Percentiles rank a stretch among this genome's conserved stretches.
Conservation (phyloP, 306 rosid genomes). For the Prunus dulcis region DNA sequence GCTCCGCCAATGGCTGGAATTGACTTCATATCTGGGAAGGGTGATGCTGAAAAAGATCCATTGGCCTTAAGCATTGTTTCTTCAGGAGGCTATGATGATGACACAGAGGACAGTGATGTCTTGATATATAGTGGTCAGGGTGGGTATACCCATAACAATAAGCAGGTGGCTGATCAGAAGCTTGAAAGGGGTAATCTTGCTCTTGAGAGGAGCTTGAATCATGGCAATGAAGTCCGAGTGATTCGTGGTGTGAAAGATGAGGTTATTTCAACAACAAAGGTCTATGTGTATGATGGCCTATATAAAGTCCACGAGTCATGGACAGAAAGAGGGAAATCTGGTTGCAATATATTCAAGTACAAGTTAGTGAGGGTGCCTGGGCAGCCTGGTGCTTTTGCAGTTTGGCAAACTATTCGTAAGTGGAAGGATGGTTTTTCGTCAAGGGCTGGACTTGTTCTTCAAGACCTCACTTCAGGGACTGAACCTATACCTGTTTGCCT, state of each 20-base stretch:
- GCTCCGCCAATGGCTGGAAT: slow-evolving; percentile 68
- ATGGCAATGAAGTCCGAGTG: slow-evolving; percentile 53
- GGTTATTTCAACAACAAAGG: slow-evolving; percentile 29
- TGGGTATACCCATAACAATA: slow-evolving; percentile 50
- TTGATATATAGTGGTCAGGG: slow-evolving; percentile 68
- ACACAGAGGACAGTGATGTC: slow-evolving; percentile 42
- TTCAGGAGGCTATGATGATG: slow-evolving; percentile 56
- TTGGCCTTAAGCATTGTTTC: slow-evolving; percentile 70
- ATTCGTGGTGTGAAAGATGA: slow-evolving; percentile 54
- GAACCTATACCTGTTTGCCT: slow-evolving; percentile 58
- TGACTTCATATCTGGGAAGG: slow-evolving; percentile 42
- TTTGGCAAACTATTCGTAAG: slow-evolving; percentile 47
- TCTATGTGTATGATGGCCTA: slow-evolving; percentile 68
- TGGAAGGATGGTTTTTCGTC: slow-evolving; percentile 36
- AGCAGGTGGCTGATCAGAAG: slow-evolving; percentile 54
- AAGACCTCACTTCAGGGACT: slow-evolving; percentile 51
- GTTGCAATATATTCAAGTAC: slow-evolving; percentile 60
- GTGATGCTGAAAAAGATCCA: slow-evolving; percentile 40
- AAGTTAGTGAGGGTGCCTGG: slow-evolving; percentile 60
- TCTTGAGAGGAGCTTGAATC: slow-evolving; percentile 46
- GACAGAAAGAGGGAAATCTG: slow-evolving; percentile 51
- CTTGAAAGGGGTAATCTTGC: slow-evolving; percentile 77
- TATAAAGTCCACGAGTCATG: slow-evolving; percentile 56
- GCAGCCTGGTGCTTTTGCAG: slow-evolving; percentile 46
- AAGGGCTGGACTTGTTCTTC: slow-evolving; percentile 52